phyloP scores from a whole-genome alignment of 2,329 filamentous ascomycete genomes.

The Alternaria sp. region DNA sequence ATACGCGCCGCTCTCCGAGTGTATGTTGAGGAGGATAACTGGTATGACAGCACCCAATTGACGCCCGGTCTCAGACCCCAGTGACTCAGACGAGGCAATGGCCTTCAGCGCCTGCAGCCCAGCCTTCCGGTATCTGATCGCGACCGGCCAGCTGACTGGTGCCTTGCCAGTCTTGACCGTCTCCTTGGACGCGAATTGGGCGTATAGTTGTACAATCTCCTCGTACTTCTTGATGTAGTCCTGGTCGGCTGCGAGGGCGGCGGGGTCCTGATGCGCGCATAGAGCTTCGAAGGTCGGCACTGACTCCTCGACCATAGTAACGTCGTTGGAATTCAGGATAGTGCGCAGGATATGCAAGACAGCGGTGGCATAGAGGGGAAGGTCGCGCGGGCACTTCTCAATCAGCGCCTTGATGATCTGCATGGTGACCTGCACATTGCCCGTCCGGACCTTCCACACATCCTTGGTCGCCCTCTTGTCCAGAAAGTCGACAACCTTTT shows the following conservation, averaged over 20 bases:
- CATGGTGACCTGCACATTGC: slow-evolving; percentile 93
- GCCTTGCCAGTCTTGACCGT: slow-evolving; percentile 49
- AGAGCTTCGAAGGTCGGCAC: slow-evolving; percentile 86
- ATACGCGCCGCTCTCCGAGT: slow-evolving; percentile 73
- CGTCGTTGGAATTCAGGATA: slow-evolving; percentile 83
- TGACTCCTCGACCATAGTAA: slow-evolving; percentile 91
- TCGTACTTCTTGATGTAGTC: slow-evolving; percentile 83
- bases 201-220: slow-evolving; percentile 79
- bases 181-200: slow-evolving; percentile 75
- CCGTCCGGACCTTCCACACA: slow-evolving; percentile 86
- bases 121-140: slow-evolving; percentile 66
- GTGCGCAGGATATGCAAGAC: slow-evolving; percentile 84
- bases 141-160: slow-evolving; percentile 71
- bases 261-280: slow-evolving; percentile 86
- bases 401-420: slow-evolving; percentile 91
- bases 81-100: slow-evolving; percentile 78
- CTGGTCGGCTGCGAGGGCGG: slow-evolving; percentile 83
- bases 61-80: slow-evolving; percentile 75
- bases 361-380: slow-evolving; percentile 84
- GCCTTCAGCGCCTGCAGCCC: slow-evolving; percentile 75
- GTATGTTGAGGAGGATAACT: slow-evolving; percentile 84
- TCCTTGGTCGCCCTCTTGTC: slow-evolving; percentile 93
- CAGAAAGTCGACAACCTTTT: slow-evolving; percentile 93
- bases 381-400: slow-evolving; percentile 88
- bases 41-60: slow-evolving; percentile 82